Base-by-base conservation (phyloP, 306 rosid species). In the Begonia loranthoides region DNA sequence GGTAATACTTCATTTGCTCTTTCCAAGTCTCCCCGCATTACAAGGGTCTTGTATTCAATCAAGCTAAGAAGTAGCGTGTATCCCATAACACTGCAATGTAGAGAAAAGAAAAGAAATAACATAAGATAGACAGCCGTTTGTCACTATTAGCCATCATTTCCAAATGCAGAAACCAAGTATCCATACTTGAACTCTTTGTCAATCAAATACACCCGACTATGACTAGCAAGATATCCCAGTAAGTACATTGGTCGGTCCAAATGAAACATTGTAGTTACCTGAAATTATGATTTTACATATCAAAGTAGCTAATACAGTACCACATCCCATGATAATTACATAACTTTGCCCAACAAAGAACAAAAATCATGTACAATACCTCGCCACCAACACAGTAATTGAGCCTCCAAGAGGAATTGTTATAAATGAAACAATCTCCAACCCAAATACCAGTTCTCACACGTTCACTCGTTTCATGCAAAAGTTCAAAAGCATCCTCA, bases 241-340 rank as follows among this genome's bases (percentile, higher is more conserved):
- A 90, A 83, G 77, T 90, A 90, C 99, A 90, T 90, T 16, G 99
- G 99, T 41, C 99, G 94, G 75, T 90, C 99, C 76, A 90, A 74
- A 70, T 90, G 99, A 75, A 78, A 90, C 99, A 90, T 82, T 47
- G 99, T 90, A 50, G 99, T 90, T 52, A 90, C 99, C 99, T 90
- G 74, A 61, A 76, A 59, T 61, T 62, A 41, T 28, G 57, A 61
- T 55, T 28, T 38, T 57, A 74, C 43, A 56, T 43, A 72, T 65
- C 71, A 72, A 62, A 50, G 48, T 41, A 13, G 60, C 36, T 16
- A 48, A 41, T 13, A 22, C 56, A 36, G 24, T 57, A 50, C 61
- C 64, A 28, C 9, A 8, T 28, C 36, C 36, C 36, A 62, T 49
- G 46, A 52, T 55, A 58, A 52, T 51, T 64, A 68, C 45, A 57